Conservation (phyloP, 352 stramenopile species). For the Phytophthora pseudosyringae region DNA sequence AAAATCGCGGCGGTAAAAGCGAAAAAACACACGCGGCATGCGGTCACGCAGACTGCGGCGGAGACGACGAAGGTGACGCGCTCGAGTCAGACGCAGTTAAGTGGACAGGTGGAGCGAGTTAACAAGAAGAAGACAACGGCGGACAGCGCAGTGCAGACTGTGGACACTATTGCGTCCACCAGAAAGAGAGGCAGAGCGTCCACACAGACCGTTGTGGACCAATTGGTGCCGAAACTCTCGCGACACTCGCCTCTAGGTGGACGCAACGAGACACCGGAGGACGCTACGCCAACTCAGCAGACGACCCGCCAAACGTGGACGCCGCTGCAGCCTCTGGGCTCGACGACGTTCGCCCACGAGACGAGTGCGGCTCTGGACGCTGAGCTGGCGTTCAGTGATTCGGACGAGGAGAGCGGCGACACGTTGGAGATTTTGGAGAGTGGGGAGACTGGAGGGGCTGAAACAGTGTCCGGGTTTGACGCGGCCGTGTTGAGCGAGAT, state of each 20-base stretch:
- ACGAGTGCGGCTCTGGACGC: slow-evolving; percentile 46
- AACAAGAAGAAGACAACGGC: slow-evolving; percentile 7
- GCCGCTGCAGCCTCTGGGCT: slow-evolving; percentile 12
- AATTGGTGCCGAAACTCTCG: slow-evolving; percentile 26
- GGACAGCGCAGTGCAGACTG: slow-evolving; percentile 29
- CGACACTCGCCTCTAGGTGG: not conserved
- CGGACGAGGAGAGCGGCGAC: slow-evolving; percentile 24
- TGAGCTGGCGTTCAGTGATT: slow-evolving; percentile 45
- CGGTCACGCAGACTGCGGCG: slow-evolving; percentile 28
- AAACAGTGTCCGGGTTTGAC: slow-evolving; percentile 12
- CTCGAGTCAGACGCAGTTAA: slow-evolving; percentile 35
- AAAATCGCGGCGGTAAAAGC: slow-evolving; percentile 22
- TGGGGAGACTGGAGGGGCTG: not conserved
- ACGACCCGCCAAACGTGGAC: not conserved
- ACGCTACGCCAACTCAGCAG: not conserved
- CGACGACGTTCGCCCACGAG: slow-evolving; percentile 13
- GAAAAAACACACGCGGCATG: slow-evolving; percentile 9
- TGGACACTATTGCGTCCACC: not conserved
- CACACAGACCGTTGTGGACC: slow-evolving; percentile 8
- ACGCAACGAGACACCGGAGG: not conserved
- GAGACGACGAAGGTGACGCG: slow-evolving; percentile 1
- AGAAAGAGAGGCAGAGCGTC: slow-evolving; percentile 16
- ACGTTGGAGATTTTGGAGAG: not conserved
- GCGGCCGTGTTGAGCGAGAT: slow-evolving; percentile 17
- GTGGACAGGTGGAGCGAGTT: slow-evolving; percentile 20